These are phyloP conservation scores for Bipolaris zeicola DNA, from an alignment of 2,329 filamentous ascomycete species.

Conservation along the genomic window DNA sequence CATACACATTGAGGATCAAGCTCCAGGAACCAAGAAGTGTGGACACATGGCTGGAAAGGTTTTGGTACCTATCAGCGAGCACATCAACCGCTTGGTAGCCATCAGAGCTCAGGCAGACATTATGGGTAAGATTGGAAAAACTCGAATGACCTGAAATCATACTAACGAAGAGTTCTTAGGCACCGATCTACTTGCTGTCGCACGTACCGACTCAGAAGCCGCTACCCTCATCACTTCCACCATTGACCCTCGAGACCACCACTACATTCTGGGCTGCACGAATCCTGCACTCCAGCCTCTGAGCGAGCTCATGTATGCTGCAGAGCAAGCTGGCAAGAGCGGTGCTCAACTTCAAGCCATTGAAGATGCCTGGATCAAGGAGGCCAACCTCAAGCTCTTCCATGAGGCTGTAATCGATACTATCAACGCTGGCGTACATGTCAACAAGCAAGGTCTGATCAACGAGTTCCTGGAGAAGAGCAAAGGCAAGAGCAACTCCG, in stretches of 20 bases:
- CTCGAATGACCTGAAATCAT: too few species aligned
- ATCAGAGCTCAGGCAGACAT: slow-evolving; percentile 98
- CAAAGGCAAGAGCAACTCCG: slow-evolving; percentile 84
- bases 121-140: slow-evolving; percentile 68
- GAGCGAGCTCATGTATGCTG: slow-evolving; percentile 87
- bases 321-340: slow-evolving; percentile 79
- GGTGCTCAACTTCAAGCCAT: slow-evolving; percentile 85
- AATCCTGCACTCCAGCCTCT: slow-evolving; percentile 84
- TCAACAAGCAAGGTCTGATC: slow-evolving; percentile 72
- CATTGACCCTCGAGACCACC: slow-evolving; percentile 93
- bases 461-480: slow-evolving; percentile 68
- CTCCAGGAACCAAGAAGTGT: slow-evolving; percentile 98
- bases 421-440: slow-evolving; percentile 70
- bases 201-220: slow-evolving; percentile 95
- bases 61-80: slow-evolving; percentile 92
- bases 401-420: slow-evolving; percentile 84
- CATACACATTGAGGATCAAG: slow-evolving; percentile 98
- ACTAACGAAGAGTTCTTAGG: slow-evolving; percentile 53
- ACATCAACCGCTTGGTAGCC: slow-evolving; percentile 96
- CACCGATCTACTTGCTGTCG: slow-evolving; percentile 84
- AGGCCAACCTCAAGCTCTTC: slow-evolving; percentile 86
- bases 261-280: slow-evolving; percentile 88
- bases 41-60: slow-evolving; percentile 99
- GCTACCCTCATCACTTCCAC: slow-evolving; percentile 96
- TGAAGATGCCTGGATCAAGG: slow-evolving; percentile 83